These are phyloP conservation scores for Neurospora cerealis DNA, from an alignment of 495 filamentous ascomycete genomes.

Conservation along the genomic window DNA sequence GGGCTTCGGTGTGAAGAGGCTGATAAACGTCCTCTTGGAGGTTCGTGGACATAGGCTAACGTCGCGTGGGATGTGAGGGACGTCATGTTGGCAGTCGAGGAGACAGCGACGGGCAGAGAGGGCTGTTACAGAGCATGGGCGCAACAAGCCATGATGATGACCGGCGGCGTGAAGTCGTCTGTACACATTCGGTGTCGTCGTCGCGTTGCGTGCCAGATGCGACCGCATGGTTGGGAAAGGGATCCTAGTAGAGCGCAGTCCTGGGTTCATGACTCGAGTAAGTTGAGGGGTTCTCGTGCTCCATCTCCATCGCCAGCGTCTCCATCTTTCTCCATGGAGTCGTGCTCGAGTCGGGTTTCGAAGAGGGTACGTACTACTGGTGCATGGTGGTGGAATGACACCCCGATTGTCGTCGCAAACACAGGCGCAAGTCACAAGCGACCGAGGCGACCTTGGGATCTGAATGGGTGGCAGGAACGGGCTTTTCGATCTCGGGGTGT, in stretches of 20 bases:
- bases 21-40: slow-evolving; percentile 45
- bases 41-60: slow-evolving; percentile 12
- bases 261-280: slow-evolving; percentile 4
- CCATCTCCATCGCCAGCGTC: background rate
- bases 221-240: slow-evolving; percentile 58
- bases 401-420: background rate
- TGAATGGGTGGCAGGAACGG: background rate
- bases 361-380: background rate
- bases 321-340: background rate
- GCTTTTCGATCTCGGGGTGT: background rate
- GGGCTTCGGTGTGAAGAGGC: slow-evolving; percentile 43
- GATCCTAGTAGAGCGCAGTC: slow-evolving; percentile 12
- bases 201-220: slow-evolving; percentile 53
- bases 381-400: background rate
- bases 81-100: slow-evolving; percentile 6
- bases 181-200: slow-evolving; percentile 42
- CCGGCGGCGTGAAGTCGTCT: slow-evolving; percentile 53
- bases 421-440: background rate
- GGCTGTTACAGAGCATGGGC: slow-evolving; percentile 14
- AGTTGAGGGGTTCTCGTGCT: background rate
- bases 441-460: background rate
- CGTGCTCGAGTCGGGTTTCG: background rate
- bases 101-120: slow-evolving; percentile 8
- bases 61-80: slow-evolving; percentile 18
- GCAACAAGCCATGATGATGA: slow-evolving; percentile 37